These are phyloP conservation scores for Vitis vinifera DNA, from an alignment of 164 flowering plant species.

Conservation along the genomic window DNA sequence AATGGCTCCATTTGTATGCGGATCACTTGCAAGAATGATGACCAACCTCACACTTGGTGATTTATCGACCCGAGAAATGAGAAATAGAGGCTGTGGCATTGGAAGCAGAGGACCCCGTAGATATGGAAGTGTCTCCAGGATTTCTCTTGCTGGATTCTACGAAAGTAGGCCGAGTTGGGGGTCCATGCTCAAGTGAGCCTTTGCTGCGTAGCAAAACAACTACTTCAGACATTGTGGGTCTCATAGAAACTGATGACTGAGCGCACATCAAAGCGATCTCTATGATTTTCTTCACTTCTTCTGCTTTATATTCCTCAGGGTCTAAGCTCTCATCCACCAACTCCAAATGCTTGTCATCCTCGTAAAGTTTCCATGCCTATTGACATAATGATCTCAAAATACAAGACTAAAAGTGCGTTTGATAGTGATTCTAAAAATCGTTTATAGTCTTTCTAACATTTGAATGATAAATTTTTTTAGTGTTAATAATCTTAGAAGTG, in stretches of 20 bases:
- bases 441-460: too few species aligned
- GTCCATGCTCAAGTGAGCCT: constrained; percentile 3
- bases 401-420: background rate
- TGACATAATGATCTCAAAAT: background rate
- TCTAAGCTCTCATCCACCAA: constrained; percentile 41
- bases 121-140: constrained; percentile 18
- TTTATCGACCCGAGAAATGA: constrained; percentile 7
- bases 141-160: constrained; percentile 17
- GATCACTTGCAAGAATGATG: too few species aligned
- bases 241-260: constrained; percentile 28
- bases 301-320: constrained; percentile 23
- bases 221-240: constrained; percentile 62
- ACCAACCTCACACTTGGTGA: too few species aligned
- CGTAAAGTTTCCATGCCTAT: constrained; percentile 49
- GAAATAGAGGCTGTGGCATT: constrained; percentile 33
- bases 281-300: constrained; percentile 36
- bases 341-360: constrained; percentile 25
- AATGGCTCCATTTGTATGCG: too few species aligned
- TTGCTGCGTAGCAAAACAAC: constrained; percentile 28
- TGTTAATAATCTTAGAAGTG: too few species aligned
- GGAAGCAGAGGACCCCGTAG: constrained; percentile 25
- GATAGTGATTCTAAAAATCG: too few species aligned
- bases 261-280: constrained; percentile 48
- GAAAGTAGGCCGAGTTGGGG: constrained; percentile 28
- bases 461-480: too few species aligned